Base-by-base conservation (phyloP, 2,329 filamentous ascomycete species). In the Mycosphaerella sp. region DNA sequence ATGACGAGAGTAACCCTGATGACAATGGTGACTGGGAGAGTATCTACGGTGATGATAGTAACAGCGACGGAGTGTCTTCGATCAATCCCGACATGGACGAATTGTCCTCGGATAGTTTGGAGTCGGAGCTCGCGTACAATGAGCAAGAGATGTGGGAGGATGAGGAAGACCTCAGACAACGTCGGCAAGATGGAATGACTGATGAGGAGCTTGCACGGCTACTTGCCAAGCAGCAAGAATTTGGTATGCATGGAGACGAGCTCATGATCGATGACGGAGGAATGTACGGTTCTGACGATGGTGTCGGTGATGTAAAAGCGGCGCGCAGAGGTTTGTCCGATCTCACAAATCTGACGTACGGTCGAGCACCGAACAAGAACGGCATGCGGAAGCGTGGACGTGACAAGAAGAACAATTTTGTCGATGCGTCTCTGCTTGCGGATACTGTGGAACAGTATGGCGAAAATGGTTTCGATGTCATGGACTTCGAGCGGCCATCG, bases 401-500 rank as follows among this genome's bases (percentile, higher is more conserved):
- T 40, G 58, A 60, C 43, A 66, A 68, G 17, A 54, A 57, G 37
- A 50, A 55, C 51, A 64, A 61, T 34, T 82, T 81, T 60, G 76
- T 78, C 13, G 73, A 75, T 34, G 80, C 79, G 5, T 73, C 73
- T 41, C 71, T 75, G 13, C 75, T 83, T 59, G 79, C 78, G 2
- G 79, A 81, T 63, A 73, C 75, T 0, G 69, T 82, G 2, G 78
- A 82, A n/a, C 77, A 79, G 50, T 75, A 83, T 50, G 81, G 85
- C 54, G 85, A 82, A 45, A 80, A 85, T 54, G 86, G 82, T 7
- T 84, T 95, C 57, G 89, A 95, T 63, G 74, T 94, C 40, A 91
- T 93, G 84, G 87, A 95, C 62, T 88, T 86, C 70, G 79, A 86
- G 13, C 77, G 83, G 21, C 82, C 84, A 1, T 88, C 82, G 47